Evolutionary conservation across 106 monocot species (phyloP), one percentile per base, ranked within the genome.

Genomic region (Acanthochlamys bracteata): DNA sequence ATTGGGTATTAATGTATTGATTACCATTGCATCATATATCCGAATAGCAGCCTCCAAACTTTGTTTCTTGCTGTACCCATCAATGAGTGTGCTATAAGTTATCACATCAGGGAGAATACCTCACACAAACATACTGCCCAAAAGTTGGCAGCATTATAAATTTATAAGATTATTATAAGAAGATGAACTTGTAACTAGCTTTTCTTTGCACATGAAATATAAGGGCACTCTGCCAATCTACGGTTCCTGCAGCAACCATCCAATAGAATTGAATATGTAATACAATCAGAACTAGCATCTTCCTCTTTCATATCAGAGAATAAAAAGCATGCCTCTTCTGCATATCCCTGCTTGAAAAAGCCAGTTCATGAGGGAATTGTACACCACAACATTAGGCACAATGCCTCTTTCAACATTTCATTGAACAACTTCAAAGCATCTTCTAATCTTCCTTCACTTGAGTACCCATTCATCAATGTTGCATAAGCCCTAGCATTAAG

Each of bases 351-450:
- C 72, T 75, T 80, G 51, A 80, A 72, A 12, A 80, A 55, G n/a
- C 68, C 75, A 71, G 64, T 75, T 67, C 25, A 81, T 58, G 39
- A 81, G 71, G 10, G 67, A 76, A 39, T 81, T 81, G 53, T 73
- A 81, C 12, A 81, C 72, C 0, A 69, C 59, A 45, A 52, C 8
- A 40, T 76, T 81, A 16, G 80, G 76, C 53, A 47, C 72, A 33
- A 33, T 33, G 33, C 1, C 33, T 33, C 33, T 33, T 33, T 33
- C 33, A 33, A 33, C 33, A 81, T 76, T 53, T 81, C 75, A 54
- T 64, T 56, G 55, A 75, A 72, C 59, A 81, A 11, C 39, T 67
- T 69, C 4, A 81, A 33, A 43, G 76, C 75, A 41, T 81, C 72
- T 54, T 68, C 80, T n/a, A 73, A 13, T 40, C 69, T 72, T n/a